Evolutionary conservation across 1,284 basidiomycete genomes (phyloP).

Genomic region (Ustilago trichophora): DNA sequence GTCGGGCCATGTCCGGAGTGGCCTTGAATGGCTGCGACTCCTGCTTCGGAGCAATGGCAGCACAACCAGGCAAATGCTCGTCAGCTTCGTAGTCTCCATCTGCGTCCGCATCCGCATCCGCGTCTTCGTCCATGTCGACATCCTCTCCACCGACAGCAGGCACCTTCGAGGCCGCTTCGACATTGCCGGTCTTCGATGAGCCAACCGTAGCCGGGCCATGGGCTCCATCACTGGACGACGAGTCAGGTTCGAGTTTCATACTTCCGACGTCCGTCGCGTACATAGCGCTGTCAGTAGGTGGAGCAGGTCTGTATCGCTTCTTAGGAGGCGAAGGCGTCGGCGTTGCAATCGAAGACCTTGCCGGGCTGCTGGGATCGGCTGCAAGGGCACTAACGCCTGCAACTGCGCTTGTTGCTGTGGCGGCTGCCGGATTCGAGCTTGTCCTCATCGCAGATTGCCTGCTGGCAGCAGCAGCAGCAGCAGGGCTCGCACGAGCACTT

Average conservation of each 20-base stretch:
- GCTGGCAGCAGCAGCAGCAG: conserved; percentile 14
- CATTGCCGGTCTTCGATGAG: too few species aligned
- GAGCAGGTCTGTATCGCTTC: conserved; percentile 13
- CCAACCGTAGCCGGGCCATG: too few species aligned
- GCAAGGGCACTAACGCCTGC: neutral
- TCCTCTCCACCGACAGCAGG: conserved; percentile 2
- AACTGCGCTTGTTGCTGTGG: neutral
- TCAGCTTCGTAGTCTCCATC: conserved; percentile 36
- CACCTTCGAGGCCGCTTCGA: conserved; percentile 8
- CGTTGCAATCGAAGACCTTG: conserved; percentile 4
- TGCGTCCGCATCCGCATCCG: conserved; percentile 29
- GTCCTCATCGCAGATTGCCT: neutral
- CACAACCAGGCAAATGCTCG: conserved; percentile 1
- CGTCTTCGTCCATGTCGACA: conserved; percentile 22
- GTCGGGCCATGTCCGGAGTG: conserved; percentile 3
- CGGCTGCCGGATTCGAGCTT: neutral
- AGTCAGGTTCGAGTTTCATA: neutral
- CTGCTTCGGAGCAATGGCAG: neutral
- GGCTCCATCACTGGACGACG: neutral
- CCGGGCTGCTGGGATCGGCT: conserved; percentile 5
- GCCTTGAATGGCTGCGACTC: neutral
- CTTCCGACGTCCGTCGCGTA: conserved; percentile 4
- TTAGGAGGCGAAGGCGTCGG: conserved; percentile 26
- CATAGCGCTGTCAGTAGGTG: conserved; percentile 11
- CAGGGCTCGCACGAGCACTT: conserved; percentile 19